Base-by-base conservation (phyloP, 208 protist species). In the Borovskyia barvae region DNA sequence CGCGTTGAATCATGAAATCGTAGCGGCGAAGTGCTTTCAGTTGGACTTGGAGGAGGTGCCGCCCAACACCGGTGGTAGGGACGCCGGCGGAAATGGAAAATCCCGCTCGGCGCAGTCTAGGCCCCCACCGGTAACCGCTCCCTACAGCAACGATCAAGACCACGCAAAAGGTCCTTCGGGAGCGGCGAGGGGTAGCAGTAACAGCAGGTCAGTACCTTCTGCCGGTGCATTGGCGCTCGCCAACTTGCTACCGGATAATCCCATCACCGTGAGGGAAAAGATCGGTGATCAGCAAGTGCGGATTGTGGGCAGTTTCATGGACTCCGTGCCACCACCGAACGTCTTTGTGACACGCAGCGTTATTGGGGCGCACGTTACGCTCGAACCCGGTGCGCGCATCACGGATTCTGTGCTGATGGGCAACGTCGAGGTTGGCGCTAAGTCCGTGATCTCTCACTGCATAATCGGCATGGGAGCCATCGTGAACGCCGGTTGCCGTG, bases 391-490 rank as follows among this genome's bases (percentile, higher is more conserved):
- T 11, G 83, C 75, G 3, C 73, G 74, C 33, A 80, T 94, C 49
- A 82, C 59, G 6, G 80, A 94, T 63, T 87, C 77, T 50, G 69
- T 94, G 43, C 77, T 91, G 30, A 67, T 90, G 49, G 79, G 70
- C 17, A 77, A 87, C 43, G 82, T 80, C 2, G 82, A 90, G 63
- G 68, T 94, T 29, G 84, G 82, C 3, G 72, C 72, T 12, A 65
- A 66, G 36, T 72, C 82, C 11, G 63, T 69, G 29, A 68, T 94
- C 12, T 26, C 54, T 26, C 50, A 78, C 54, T 85, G 71, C 35
- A 66, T 92, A 24, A 56, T 94, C 37, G 81, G 84, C 54, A 73
- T 58, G 2, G 77, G 73, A 24, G 82, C 82, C 4, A 75, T 82
- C 33, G 66, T 94, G 28, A 79, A 56, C 26, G 35, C 74, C 0